Percentiles rank a stretch among this genome's conserved stretches.
These are phyloP conservation scores for Fimicolochytrium jonesii DNA, from an alignment of 192 early-diverging fungal species.

Conservation along the genomic window DNA sequence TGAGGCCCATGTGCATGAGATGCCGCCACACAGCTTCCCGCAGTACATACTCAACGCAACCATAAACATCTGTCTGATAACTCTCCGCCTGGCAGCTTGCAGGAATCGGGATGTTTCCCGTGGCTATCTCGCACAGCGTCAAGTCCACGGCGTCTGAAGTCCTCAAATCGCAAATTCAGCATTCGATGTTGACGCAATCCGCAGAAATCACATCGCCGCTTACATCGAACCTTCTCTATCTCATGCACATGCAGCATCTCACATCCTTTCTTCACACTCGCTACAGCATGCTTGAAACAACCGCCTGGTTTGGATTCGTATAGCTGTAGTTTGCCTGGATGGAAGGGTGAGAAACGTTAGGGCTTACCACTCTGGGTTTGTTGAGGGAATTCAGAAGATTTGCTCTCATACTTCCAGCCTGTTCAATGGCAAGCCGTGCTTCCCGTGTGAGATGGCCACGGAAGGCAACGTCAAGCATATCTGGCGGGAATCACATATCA, in stretches of 20 bases:
- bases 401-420: slow-evolving; percentile 14
- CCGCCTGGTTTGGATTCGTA: slow-evolving; percentile 11
- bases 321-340: background rate
- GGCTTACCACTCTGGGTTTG: too few relatives aligned
- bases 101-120: slow-evolving; percentile 23
- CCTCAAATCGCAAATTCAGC: slow-evolving; percentile 16
- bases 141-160: slow-evolving; percentile 15
- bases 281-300: slow-evolving; percentile 17
- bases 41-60: slow-evolving; percentile 17
- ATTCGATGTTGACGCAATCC: background rate
- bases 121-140: slow-evolving; percentile 21
- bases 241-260: background rate
- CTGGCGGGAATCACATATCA: too few relatives aligned
- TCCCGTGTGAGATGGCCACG: slow-evolving; percentile 18
- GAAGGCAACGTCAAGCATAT: slow-evolving; percentile 13
- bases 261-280: slow-evolving; percentile 9
- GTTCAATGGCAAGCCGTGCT: slow-evolving; percentile 9
- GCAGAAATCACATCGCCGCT: too few relatives aligned
- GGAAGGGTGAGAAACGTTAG: too few relatives aligned
- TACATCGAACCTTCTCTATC: slow-evolving; percentile 17
- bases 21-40: background rate
- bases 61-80: background rate
- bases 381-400: too few relatives aligned
- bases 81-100: background rate
- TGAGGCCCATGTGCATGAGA: too few relatives aligned